A percentile compares a stretch with the other conserved stretches of the same genome.
phyloP scores from a whole-genome alignment of 179 eudicot species.

The Pouteria campechiana region DNA sequence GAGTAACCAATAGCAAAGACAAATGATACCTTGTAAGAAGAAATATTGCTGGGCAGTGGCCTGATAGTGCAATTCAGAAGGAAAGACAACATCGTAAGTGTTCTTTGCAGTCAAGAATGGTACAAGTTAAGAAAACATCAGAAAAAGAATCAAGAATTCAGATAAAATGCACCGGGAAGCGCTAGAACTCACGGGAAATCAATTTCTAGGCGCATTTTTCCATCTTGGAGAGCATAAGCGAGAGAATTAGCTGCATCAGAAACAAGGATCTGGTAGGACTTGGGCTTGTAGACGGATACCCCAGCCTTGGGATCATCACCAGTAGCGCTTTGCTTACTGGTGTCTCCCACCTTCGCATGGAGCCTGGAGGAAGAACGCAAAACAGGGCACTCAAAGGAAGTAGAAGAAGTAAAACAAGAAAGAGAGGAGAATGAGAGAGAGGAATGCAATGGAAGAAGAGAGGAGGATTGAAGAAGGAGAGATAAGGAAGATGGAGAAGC shows the following conservation, averaged over 20 bases:
- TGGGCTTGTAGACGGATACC: slow-evolving; percentile 82
- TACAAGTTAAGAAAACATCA: too few relatives aligned
- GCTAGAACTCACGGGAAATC: slow-evolving; percentile 70
- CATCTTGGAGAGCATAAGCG: slow-evolving; percentile 54
- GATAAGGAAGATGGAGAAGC: slow-evolving; percentile 1
- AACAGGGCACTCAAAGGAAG: background rate
- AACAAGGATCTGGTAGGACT: slow-evolving; percentile 70
- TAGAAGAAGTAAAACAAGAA: slow-evolving; percentile 2
- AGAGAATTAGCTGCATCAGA: slow-evolving; percentile 77
- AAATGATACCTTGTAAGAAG: slow-evolving; percentile 85
- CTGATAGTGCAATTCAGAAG: slow-evolving; percentile 23
- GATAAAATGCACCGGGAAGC: background rate
- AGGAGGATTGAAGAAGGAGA: background rate
- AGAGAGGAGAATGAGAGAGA: background rate
- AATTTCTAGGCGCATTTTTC: slow-evolving; percentile 75
- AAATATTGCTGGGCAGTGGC: slow-evolving; percentile 74
- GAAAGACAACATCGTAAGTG: slow-evolving; percentile 4
- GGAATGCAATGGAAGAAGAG: slow-evolving; percentile 2
- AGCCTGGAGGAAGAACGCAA: background rate
- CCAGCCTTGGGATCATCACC: slow-evolving; percentile 40
- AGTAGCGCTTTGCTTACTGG: slow-evolving; percentile 24
- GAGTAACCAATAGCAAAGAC: background rate
- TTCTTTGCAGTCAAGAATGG: too few relatives aligned
- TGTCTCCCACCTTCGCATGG: slow-evolving; percentile 11
- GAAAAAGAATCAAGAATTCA: too few relatives aligned